phyloP scores from a whole-genome alignment of 768 basidiomycete species.

The Amanita exitialis region DNA sequence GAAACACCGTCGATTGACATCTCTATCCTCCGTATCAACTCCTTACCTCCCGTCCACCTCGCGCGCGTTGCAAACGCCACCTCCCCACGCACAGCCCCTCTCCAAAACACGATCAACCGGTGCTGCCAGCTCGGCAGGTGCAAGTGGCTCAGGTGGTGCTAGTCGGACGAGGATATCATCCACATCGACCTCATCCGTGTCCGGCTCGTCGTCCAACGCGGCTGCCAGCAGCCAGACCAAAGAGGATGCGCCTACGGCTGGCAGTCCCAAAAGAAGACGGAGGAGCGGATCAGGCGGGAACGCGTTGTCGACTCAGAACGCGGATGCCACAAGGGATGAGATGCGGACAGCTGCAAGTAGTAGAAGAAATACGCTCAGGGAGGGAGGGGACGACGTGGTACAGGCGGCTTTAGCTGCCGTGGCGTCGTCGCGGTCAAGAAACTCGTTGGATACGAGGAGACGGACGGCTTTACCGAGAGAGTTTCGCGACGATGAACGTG shows the following conservation, averaged over 20 bases:
- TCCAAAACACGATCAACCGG: slow-evolving; percentile 3
- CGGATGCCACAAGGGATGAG: neutral
- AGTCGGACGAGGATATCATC: neutral
- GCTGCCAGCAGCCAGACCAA: neutral
- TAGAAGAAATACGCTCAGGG: slow-evolving; percentile 6
- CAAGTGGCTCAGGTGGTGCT: neutral
- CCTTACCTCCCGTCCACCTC: slow-evolving; percentile 2
- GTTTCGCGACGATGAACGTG: slow-evolving; percentile 24
- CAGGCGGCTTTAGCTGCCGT: slow-evolving; percentile 54
- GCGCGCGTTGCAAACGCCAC: slow-evolving; percentile 15
- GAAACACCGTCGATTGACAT: neutral
- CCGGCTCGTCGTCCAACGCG: neutral
- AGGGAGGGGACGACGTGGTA: slow-evolving; percentile 26
- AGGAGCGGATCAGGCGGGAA: neutral
- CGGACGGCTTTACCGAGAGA: slow-evolving; percentile 34
- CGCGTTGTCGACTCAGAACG: neutral
- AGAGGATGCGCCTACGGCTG: neutral
- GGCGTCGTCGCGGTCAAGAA: slow-evolving; percentile 39
- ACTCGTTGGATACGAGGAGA: slow-evolving; percentile 27
- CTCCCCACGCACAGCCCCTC: neutral
- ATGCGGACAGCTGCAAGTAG: neutral
- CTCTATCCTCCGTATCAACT: slow-evolving; percentile 1
- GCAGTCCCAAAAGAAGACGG: slow-evolving; percentile 6
- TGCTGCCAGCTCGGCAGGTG: neutral
- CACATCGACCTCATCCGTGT: slow-evolving; percentile 1